Percentiles rank a stretch among this genome's conserved stretches.
These are phyloP conservation scores for Fusarium vanettenii DNA, from an alignment of 2,329 filamentous ascomycete genomes.

Conservation along the genomic window DNA sequence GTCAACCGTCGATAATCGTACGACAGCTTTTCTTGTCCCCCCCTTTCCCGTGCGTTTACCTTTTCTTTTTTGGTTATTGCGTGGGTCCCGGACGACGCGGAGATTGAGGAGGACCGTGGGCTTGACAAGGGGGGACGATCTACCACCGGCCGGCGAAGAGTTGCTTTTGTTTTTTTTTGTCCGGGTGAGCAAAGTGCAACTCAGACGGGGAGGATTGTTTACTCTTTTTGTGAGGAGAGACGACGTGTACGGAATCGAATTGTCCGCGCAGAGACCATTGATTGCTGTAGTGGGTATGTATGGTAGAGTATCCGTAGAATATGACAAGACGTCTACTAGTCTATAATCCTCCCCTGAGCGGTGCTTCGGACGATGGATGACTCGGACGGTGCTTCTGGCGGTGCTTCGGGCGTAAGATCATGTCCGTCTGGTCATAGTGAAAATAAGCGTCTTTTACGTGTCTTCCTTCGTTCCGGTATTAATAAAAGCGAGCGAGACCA, in stretches of 20 bases:
- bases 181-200: neutral
- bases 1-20: conserved; percentile 24
- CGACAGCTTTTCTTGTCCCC: conserved; percentile 1
- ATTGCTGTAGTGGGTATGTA: neutral
- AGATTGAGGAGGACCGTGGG: conserved; percentile 34
- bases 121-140: conserved; percentile 7
- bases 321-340: neutral
- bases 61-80: neutral
- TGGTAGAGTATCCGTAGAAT: neutral
- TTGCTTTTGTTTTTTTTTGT: neutral
- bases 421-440: neutral
- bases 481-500: conserved; percentile 30
- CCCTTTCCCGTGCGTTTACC: conserved; percentile 2
- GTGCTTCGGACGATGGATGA: neutral
- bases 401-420: neutral
- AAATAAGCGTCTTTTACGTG: neutral
- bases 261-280: conserved; percentile 16
- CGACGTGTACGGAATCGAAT: conserved; percentile 18
- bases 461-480: conserved; percentile 27
- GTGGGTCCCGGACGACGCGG: conserved; percentile 19
- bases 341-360: neutral
- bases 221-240: neutral
- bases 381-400: neutral
- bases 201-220: neutral
- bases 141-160: neutral